Evolutionary conservation across 2,329 filamentous ascomycete species (phyloP), one percentile per base, ranked within the genome.

Genomic region (Aspergillus sp.): DNA sequence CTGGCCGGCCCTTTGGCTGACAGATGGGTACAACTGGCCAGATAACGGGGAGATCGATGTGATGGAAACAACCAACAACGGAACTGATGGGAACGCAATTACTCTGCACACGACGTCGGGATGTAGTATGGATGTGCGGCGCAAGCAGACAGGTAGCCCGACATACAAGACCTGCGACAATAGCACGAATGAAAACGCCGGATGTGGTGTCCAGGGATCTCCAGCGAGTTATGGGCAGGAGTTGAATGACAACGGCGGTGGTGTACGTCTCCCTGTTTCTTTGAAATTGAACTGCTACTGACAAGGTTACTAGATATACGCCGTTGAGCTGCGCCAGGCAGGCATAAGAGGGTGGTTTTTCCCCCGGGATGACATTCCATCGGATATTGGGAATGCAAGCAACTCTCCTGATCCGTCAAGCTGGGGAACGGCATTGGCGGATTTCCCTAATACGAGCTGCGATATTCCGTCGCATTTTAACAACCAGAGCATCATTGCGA

Each of bases 1-100:
- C 20, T 89, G 84, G 87, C 84, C 85, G 2, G 81, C 87, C 0
- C 78, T 90, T 11, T 89, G 87, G 87, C 77, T 89, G 6, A 78
- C 80, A 0, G 87, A 89, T 68, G 75, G 79, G 1, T 72, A 69
- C 63, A 81, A 86, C 73, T 87, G 86, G 87, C 86, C 87, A 3
- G 64, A 69, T 5, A 79, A 88, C 61, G 86, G 86, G 58, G 87
- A 89, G 70, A 87, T 88, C 59, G 85, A 87, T 68, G 67, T 87
- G 22, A 79, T 88, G 70, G 85, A 87, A 69, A 77, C 83, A 8
- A 79, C 80, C 54, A 87, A 88, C 70, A 70, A 78, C 49, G 84
- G 75, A 40, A 74, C 71, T 2, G 72, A 78, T 15, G 85, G 85
- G 33, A 87, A 86, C 67, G 77, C 80, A 61, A 80, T 87, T 73